A percentile compares a stretch with the other conserved stretches of the same genome.
Evolutionary conservation across 768 basidiomycete species (phyloP).

Genomic region (Leccinellum rugosiceps): DNA sequence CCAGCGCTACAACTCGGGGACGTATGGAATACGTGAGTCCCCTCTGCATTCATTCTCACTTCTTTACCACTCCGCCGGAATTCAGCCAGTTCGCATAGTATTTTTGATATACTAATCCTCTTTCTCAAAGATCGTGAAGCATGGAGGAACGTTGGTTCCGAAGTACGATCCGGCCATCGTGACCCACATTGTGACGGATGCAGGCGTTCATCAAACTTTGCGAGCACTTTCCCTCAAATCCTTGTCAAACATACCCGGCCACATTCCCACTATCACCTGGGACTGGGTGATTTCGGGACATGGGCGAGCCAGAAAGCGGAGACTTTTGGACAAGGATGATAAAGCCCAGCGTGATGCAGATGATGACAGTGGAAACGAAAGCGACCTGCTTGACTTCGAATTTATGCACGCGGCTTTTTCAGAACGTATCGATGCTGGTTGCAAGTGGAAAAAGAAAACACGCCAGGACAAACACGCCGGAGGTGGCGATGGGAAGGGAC

Average conservation of each 20-base stretch:
- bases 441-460: slow-evolving; percentile 17
- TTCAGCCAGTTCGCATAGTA: not conserved
- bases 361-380: slow-evolving; percentile 1
- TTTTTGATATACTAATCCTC: slow-evolving; percentile 2
- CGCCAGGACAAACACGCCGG: not conserved
- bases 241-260: slow-evolving; percentile 56
- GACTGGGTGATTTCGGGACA: slow-evolving; percentile 51
- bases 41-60: not conserved
- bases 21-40: slow-evolving; percentile 62
- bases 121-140: slow-evolving; percentile 49
- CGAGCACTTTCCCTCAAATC: slow-evolving; percentile 45
- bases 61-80: not conserved
- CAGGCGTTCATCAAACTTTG: slow-evolving; percentile 25
- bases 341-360: slow-evolving; percentile 13
- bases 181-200: slow-evolving; percentile 67
- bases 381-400: slow-evolving; percentile 31
- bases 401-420: slow-evolving; percentile 48
- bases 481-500: not conserved
- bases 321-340: slow-evolving; percentile 1
- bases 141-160: slow-evolving; percentile 62
- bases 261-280: slow-evolving; percentile 66
- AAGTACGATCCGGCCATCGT: slow-evolving; percentile 52
- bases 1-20: slow-evolving; percentile 47
- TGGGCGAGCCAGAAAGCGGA: slow-evolving; percentile 19
- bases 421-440: slow-evolving; percentile 46